Conservation (phyloP, 257 asterid species). For the Cruciata laevipes region DNA sequence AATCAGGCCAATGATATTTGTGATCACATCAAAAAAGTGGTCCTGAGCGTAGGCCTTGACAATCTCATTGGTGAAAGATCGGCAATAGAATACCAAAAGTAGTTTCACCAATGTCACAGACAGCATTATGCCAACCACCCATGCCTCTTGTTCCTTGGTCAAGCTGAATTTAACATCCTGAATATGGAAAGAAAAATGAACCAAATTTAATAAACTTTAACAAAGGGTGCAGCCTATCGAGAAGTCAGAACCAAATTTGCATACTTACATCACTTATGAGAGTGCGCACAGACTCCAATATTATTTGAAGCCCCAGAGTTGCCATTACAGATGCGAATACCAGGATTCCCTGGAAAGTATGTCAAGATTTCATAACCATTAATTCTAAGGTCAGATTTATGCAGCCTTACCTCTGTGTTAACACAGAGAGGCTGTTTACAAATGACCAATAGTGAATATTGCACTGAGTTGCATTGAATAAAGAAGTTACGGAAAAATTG, state of each 20-base stretch:
- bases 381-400: background rate
- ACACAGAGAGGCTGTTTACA: background rate
- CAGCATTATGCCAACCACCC: slow-evolving; percentile 49
- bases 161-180: slow-evolving; percentile 35
- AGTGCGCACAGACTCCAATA: slow-evolving; percentile 43
- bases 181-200: background rate
- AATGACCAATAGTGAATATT: background rate
- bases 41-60: slow-evolving; percentile 54
- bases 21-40: slow-evolving; percentile 47
- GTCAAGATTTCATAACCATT: background rate
- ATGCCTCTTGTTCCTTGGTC: slow-evolving; percentile 42
- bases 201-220: background rate
- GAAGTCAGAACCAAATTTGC: background rate
- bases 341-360: slow-evolving; percentile 42
- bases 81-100: slow-evolving; percentile 37
- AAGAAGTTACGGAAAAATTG: background rate
- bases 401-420: background rate
- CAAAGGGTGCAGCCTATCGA: slow-evolving; percentile 10
- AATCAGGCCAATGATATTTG: slow-evolving; percentile 43
- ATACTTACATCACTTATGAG: slow-evolving; percentile 35
- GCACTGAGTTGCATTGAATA: background rate
- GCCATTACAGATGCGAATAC: slow-evolving; percentile 61
- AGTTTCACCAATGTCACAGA: slow-evolving; percentile 45
- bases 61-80: slow-evolving; percentile 49
- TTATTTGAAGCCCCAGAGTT: slow-evolving; percentile 48